Evolutionary conservation across 2,329 filamentous ascomycete species (phyloP).

Genomic region (Fusarium equiseti): DNA sequence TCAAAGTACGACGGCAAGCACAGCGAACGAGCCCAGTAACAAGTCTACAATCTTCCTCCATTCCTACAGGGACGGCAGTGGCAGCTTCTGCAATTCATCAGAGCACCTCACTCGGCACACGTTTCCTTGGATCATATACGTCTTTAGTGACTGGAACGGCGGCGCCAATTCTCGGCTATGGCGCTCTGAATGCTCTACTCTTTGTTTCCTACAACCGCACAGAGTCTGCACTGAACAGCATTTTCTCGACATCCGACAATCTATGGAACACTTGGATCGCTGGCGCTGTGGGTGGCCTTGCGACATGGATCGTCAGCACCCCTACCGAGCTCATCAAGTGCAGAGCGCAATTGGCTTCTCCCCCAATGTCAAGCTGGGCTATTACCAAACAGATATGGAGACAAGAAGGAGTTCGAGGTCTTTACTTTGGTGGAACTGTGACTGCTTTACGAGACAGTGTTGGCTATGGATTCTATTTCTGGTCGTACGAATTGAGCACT

Average conservation of each 20-base stretch:
- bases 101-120: conserved; percentile 12
- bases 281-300: conserved; percentile 83
- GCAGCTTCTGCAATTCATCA: conserved; percentile 19
- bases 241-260: conserved; percentile 55
- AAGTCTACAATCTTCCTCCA: conserved; percentile 24
- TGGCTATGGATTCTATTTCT: conserved; percentile 98
- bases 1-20: conserved; percentile 77
- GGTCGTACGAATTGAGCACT: conserved; percentile 85
- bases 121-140: conserved; percentile 47
- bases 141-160: conserved; percentile 74
- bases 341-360: conserved; percentile 75
- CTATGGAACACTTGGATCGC: conserved; percentile 80
- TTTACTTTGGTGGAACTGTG: conserved; percentile 85
- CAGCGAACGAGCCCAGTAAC: conserved; percentile 22
- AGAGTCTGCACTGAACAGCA: conserved; percentile 69
- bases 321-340: conserved; percentile 95
- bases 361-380: conserved; percentile 68
- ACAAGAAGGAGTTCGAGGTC: conserved; percentile 70
- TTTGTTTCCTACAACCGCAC: conserved; percentile 92
- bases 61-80: conserved; percentile 12
- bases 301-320: conserved; percentile 86
- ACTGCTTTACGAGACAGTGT: conserved; percentile 87
- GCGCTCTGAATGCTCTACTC: conserved; percentile 88
- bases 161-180: conserved; percentile 89
- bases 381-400: conserved; percentile 73